phyloP scores from a whole-genome alignment of 495 filamentous ascomycete genomes.

The Daldinia grandis region DNA sequence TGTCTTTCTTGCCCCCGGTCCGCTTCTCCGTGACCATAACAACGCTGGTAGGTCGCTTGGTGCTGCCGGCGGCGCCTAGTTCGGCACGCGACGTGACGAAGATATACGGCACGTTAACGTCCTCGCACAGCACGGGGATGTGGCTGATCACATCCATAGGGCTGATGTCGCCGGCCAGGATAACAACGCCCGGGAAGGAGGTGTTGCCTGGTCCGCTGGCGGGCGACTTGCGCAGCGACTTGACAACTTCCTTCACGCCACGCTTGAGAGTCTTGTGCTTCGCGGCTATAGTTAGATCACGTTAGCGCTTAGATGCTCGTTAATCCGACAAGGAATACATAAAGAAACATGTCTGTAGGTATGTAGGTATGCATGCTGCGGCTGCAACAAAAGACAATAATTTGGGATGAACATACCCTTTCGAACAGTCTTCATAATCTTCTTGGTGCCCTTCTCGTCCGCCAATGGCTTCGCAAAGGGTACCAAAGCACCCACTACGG shows the following conservation, averaged over 20 bases:
- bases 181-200: constrained; percentile 74
- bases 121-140: constrained; percentile 96
- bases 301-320: constrained; percentile 27
- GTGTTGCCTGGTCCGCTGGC: constrained; percentile 61
- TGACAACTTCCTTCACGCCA: constrained; percentile 98
- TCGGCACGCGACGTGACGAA: constrained; percentile 88
- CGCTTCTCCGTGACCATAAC: constrained; percentile 77
- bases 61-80: constrained; percentile 87
- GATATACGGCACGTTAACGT: constrained; percentile 93
- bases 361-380: not conserved
- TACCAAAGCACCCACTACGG: constrained; percentile 76
- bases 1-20: constrained; percentile 55
- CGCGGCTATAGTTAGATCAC: constrained; percentile 66
- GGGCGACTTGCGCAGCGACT: constrained; percentile 89
- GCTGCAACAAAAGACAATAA: not conserved
- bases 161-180: constrained; percentile 96
- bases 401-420: constrained; percentile 71
- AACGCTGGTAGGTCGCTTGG: constrained; percentile 94
- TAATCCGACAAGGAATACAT: not conserved
- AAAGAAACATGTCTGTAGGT: no score
- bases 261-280: constrained; percentile 94
- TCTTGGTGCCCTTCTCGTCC: constrained; percentile 90
- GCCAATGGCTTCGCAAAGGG: constrained; percentile 94
- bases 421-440: constrained; percentile 90
- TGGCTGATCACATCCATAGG: constrained; percentile 98